Percentiles rank a stretch among this genome's conserved stretches.
These are phyloP conservation scores for Phoma herbarum DNA, from an alignment of 2,329 filamentous ascomycete species.

Conservation along the genomic window DNA sequence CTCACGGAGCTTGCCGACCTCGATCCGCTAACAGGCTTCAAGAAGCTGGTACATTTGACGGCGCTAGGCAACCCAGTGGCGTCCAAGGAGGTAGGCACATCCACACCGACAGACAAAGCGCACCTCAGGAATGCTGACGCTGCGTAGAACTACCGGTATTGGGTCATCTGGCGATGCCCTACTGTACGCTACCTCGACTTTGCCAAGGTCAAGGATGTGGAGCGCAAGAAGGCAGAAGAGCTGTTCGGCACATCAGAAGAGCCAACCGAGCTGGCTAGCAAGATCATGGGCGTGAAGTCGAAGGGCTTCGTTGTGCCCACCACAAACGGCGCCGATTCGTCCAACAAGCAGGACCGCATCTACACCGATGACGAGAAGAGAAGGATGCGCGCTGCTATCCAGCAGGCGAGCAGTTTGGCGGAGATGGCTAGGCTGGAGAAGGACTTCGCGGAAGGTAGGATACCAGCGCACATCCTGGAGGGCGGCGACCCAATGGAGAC, in stretches of 20 bases:
- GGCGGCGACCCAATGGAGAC: conserved; percentile 43
- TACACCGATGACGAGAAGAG: conserved; percentile 88
- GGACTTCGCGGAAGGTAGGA: conserved; percentile 85
- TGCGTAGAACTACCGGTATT: conserved; percentile 84
- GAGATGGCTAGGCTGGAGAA: conserved; percentile 93
- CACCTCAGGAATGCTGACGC: conserved; percentile 1
- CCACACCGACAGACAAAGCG: not conserved
- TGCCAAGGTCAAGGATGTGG: conserved; percentile 85
- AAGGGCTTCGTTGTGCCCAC: conserved; percentile 71
- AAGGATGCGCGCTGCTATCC: conserved; percentile 84
- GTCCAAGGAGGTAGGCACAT: conserved; percentile 78
- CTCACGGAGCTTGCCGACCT: conserved; percentile 85
- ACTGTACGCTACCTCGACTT: conserved; percentile 91
- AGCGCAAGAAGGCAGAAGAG: conserved; percentile 77
- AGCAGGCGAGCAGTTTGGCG: conserved; percentile 84
- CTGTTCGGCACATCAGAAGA: conserved; percentile 83
- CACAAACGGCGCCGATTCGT: conserved; percentile 43
- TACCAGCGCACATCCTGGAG: conserved; percentile 63
- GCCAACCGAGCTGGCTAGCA: conserved; percentile 77
- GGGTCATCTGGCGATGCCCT: conserved; percentile 87
- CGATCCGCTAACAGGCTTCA: conserved; percentile 76
- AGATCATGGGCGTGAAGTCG: conserved; percentile 85
- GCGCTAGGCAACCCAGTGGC: conserved; percentile 88
- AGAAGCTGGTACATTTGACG: conserved; percentile 78
- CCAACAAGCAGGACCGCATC: conserved; percentile 67